Percentiles rank a stretch among this genome's conserved stretches.
Evolutionary conservation across 371 early-diverging fungal genomes (phyloP).

Genomic region (Sporodiniella umbellata): DNA sequence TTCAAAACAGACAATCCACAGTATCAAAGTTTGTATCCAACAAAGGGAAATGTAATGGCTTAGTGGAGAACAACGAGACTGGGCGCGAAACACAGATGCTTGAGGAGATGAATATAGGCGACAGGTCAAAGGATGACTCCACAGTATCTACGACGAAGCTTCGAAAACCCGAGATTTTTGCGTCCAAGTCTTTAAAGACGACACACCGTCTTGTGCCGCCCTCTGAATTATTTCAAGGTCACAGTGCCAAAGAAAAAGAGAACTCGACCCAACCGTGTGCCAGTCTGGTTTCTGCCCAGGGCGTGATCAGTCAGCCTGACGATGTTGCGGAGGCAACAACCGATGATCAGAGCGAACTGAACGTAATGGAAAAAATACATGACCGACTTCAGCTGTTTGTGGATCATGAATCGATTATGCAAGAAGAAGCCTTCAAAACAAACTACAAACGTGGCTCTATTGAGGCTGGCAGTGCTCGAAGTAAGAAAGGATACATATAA

Average conservation of each 20-base stretch:
- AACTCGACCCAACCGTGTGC: conserved; percentile 12
- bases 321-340: conserved; percentile 4
- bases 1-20: neutral
- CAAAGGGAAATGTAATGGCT: neutral
- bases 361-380: conserved; percentile 15
- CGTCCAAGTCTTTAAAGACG: conserved; percentile 11
- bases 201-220: conserved; percentile 4
- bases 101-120: neutral
- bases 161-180: conserved; percentile 16
- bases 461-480: conserved; percentile 10
- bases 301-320: conserved; percentile 22
- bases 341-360: neutral
- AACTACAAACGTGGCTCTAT: conserved; percentile 9
- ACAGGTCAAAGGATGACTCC: conserved; percentile 1
- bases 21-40: conserved; percentile 1
- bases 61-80: neutral
- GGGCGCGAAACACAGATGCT: neutral
- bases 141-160: conserved; percentile 1
- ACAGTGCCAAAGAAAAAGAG: conserved; percentile 21
- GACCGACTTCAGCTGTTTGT: conserved; percentile 23
- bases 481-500: conserved; percentile 2
- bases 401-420: conserved; percentile 1
- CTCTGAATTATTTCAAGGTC: conserved; percentile 24
- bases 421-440: neutral
- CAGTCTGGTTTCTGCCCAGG: conserved; percentile 26